Evolutionary conservation across 2,329 filamentous ascomycete genomes (phyloP).

Genomic region (Zasmidium citrigriseum): DNA sequence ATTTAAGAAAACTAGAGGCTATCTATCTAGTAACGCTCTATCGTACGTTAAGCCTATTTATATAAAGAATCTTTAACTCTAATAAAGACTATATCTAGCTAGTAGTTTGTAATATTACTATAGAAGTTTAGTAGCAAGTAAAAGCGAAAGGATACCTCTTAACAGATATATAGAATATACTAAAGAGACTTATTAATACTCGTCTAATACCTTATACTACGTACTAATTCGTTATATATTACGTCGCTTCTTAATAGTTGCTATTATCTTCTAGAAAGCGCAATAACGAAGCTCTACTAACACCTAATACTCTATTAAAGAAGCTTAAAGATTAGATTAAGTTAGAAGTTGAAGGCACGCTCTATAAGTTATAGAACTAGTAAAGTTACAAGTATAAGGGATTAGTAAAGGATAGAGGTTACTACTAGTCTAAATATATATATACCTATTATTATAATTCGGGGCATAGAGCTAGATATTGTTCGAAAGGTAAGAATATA

Average conservation of each 20-base stretch:
- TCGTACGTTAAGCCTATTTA: not conserved
- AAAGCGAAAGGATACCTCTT: not conserved
- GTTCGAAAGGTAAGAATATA: no score
- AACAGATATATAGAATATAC: not conserved
- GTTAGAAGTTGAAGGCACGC: not conserved
- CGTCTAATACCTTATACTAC: not conserved
- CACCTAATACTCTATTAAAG: not conserved
- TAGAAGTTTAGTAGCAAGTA: not conserved
- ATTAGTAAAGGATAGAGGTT: no score
- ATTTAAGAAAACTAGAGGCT: not conserved
- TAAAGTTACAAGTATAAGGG: no score
- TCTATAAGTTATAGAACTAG: not conserved
- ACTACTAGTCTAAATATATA: no score
- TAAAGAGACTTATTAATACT: not conserved
- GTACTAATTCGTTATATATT: no score
- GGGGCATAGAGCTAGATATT: no score
- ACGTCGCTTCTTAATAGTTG: no score
- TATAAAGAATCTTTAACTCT: not conserved
- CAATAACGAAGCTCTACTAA: no score
- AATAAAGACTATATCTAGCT: not conserved
- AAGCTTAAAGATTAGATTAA: not conserved
- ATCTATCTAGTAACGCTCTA: not conserved
- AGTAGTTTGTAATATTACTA: not conserved
- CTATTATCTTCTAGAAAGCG: no score
- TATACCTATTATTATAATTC: no score